Conservation (phyloP, 352 stramenopile genomes). For the Phytophthora idaei region DNA sequence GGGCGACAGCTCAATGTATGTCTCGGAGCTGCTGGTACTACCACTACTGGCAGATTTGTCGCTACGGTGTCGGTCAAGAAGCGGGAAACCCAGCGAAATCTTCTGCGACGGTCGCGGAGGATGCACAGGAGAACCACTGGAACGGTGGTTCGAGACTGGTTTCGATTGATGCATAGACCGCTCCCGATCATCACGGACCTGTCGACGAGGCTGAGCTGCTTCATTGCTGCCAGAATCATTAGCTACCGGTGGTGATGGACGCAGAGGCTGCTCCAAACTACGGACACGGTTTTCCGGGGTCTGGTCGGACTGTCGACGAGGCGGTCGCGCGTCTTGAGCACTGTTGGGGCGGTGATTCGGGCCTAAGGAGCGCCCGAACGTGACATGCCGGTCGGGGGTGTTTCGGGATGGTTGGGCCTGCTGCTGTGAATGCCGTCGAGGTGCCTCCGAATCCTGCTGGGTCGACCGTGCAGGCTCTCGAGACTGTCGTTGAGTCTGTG, state of each 20-base stretch:
- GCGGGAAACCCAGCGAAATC: constrained; percentile 15
- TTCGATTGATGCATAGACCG: constrained; percentile 1
- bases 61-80: constrained; percentile 9
- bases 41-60: constrained; percentile 16
- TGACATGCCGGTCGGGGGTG: constrained; percentile 1
- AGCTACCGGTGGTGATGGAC: neutral
- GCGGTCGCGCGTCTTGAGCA: neutral
- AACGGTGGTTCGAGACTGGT: neutral
- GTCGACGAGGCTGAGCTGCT: constrained; percentile 4
- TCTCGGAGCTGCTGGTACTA: constrained; percentile 14
- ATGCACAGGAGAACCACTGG: neutral
- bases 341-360: neutral
- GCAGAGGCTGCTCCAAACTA: constrained; percentile 4
- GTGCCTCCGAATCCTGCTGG: neutral
- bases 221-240: neutral
- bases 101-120: constrained; percentile 20
- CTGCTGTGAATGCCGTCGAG: constrained; percentile 1
- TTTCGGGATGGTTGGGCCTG: neutral
- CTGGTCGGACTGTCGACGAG: constrained; percentile 13
- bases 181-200: constrained; percentile 8
- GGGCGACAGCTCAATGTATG: constrained; percentile 27
- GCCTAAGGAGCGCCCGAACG: constrained; percentile 7
- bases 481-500: neutral
- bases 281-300: neutral
- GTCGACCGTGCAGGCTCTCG: neutral